A percentile compares a stretch with the other conserved stretches of the same genome.
Evolutionary conservation across 2,329 filamentous ascomycete genomes (phyloP).

Genomic region (Talaromyces amestolkiae): DNA sequence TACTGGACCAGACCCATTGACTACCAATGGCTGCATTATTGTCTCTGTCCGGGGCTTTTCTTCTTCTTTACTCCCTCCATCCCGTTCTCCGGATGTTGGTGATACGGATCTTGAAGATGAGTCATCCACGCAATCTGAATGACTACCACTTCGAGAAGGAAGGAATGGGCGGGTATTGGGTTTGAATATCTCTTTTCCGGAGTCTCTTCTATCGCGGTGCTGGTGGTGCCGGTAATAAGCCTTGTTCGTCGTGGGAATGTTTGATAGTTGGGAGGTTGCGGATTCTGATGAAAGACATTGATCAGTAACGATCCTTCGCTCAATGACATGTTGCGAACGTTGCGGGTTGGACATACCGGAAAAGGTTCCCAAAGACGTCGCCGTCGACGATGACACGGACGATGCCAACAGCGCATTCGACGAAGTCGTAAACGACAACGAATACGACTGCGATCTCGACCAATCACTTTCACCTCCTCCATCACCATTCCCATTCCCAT

Average conservation of each 20-base stretch:
- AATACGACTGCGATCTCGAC: conserved; percentile 9
- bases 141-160: neutral
- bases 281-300: neutral
- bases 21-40: conserved; percentile 32
- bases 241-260: neutral
- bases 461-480: neutral
- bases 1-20: conserved; percentile 30
- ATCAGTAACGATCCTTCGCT: neutral
- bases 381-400: conserved; percentile 10
- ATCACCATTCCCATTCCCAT: neutral
- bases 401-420: neutral
- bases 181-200: conserved; percentile 13
- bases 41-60: conserved; percentile 10
- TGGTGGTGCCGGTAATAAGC: neutral
- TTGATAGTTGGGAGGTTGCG: neutral
- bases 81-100: neutral
- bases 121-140: neutral
- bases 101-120: conserved; percentile 5
- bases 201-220: conserved; percentile 14
- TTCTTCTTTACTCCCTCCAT: neutral
- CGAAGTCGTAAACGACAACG: conserved; percentile 1
- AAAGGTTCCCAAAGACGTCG: neutral
- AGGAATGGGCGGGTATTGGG: neutral
- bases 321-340: neutral
- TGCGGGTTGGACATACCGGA: neutral